Evolutionary conservation across 331 rosid genomes (phyloP).

Genomic region (Ulmus americana): DNA sequence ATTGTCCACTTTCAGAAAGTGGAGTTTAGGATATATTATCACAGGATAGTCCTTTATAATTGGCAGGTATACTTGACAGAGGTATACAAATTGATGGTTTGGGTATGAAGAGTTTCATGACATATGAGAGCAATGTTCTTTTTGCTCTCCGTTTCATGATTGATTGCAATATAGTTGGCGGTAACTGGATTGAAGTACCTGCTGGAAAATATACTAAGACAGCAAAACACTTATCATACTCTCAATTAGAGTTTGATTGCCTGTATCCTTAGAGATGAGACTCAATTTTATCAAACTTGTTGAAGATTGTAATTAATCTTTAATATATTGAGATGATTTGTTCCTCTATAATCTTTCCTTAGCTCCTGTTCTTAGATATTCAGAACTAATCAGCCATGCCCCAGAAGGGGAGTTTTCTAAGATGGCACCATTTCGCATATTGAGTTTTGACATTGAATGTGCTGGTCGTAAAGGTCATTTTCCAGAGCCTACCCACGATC

Average conservation of each 20-base stretch:
- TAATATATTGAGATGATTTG: background rate
- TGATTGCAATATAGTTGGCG: slow-evolving; percentile 85
- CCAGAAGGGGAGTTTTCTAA: slow-evolving; percentile 93
- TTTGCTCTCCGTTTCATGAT: slow-evolving; percentile 96
- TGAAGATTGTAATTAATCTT: background rate
- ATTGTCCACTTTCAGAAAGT: background rate
- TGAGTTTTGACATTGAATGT: slow-evolving; percentile 98
- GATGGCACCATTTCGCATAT: slow-evolving; percentile 98
- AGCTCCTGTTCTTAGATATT: slow-evolving; percentile 54
- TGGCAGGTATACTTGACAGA: slow-evolving; percentile 87
- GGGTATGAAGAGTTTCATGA: slow-evolving; percentile 82
- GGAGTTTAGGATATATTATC: background rate
- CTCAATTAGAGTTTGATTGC: slow-evolving; percentile 87
- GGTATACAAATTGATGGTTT: slow-evolving; percentile 85
- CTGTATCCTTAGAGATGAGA: slow-evolving; percentile 56
- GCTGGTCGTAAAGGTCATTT: slow-evolving; percentile 99
- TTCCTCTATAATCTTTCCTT: slow-evolving; percentile 28
- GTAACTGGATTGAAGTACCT: slow-evolving; percentile 91
- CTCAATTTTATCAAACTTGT: background rate
- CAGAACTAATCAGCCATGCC: slow-evolving; percentile 76
- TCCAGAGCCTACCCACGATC: slow-evolving; percentile 92
- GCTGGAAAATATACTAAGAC: slow-evolving; percentile 69
- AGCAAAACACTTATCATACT: slow-evolving; percentile 45
- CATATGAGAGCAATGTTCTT: slow-evolving; percentile 96
- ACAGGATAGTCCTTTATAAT: background rate